Base-by-base conservation (phyloP, 2,329 filamentous ascomycete species). In the Didymella pinodella region DNA sequence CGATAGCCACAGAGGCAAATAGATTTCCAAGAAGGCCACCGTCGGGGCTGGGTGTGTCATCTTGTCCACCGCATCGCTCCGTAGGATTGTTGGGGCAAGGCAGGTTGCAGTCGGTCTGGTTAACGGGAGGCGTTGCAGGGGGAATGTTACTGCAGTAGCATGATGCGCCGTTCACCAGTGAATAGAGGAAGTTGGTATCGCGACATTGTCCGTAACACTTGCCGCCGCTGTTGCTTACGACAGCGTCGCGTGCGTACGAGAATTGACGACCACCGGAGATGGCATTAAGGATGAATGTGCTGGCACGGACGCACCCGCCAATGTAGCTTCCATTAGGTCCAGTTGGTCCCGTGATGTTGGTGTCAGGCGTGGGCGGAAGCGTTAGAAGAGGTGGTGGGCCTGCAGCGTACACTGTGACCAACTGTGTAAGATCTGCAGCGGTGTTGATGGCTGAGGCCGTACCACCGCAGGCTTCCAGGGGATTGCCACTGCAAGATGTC, bases 81-180 rank as follows among this genome's bases (percentile, higher is more conserved):
- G 3, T 12, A n/a, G 48, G 36, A n/a, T 43, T 43, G n/a, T 11
- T 32, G 10, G 48, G 38, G 26, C 36, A 43, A 10, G 36, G n/a
- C 2, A 31, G 10, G 36, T 32, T 51, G 38, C 38, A 43, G 14
- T 44, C 38, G 4, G 16, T 26, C 18, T 48, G 46, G 11, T 22
- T 48, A 22, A 14, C 48, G 18, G 26, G 4, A 22, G 38, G 10
- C 10, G 46, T 36, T n/a, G 22, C 25, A 7, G 50, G 50, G 16
- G 41, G 22, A 10, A 16, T 43, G 8, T 29, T 38, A n/a, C 41
- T 46, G 41, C 50, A 53, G 31, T 53, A 53, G 16, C 50, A 53
- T 34, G 41, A 46, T 1, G 20, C 22, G 22, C 8, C 8, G 11
- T 53, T 29, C 0, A 41, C 44, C 4, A 53, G 7, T 1, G 34